Base-by-base conservation (phyloP, 306 rosid species). In the Quercus ilex region DNA sequence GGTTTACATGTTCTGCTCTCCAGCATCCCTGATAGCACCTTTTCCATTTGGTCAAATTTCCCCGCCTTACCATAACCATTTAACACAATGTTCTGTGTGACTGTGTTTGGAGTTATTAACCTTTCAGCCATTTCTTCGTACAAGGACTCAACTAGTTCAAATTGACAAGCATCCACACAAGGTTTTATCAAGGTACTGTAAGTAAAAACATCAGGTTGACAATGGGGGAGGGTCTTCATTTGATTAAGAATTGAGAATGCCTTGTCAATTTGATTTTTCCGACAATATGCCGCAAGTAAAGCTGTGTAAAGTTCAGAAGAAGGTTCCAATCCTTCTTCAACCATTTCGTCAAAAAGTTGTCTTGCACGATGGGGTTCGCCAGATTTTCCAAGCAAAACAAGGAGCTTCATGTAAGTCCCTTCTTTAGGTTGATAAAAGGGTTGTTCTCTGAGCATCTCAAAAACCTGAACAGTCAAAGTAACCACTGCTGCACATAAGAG, bases 181-280 rank as follows among this genome's bases (percentile, higher is more conserved):
- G 84, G 90, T 86, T 95, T 95, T 53, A 95, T 89, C 64, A 95
- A 83, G 35, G 90, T 90, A 68, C 98, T 91, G 77, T 95, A 93
- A 55, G 98, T 93, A 85, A 86, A 95, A 81, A 95, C 94, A 77
- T 95, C 99, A 51, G 99, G 99, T 80, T 93, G 99, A 87, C 97
- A 88, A 73, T 70, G 76, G 56, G 98, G 97, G 74, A 89, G 94
- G 33, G 84, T 85, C 87, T 95, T 91, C 99, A 95, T 95, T 80
- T 80, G 90, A 81, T 87, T 76, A n/a, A 95, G 90, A 77, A 58
- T 79, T 1, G 74, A 85, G 80, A 95, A 89, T 2, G 94, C 98
- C 77, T 91, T 89, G 1, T 88, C 89, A 82, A 93, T 84, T 71
- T 89, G 83, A 82, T 87, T 87, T 87, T 81, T 93, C 77, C 97